Evolutionary conservation across 2,329 filamentous ascomycete species (phyloP).

Genomic region (Fusarium algeriense): DNA sequence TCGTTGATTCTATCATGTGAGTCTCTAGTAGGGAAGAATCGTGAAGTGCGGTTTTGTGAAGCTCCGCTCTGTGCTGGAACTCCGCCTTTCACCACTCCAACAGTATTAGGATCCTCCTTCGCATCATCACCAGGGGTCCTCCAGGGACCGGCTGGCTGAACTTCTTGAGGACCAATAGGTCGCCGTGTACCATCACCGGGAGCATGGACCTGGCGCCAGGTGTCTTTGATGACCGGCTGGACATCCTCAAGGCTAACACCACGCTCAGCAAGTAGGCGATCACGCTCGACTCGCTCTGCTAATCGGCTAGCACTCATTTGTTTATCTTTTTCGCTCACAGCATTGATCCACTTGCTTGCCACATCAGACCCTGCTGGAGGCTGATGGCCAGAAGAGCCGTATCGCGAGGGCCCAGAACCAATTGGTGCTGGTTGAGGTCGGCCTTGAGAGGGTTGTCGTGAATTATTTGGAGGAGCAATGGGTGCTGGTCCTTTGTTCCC

Average conservation of each 20-base stretch:
- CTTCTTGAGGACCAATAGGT: conserved; percentile 41
- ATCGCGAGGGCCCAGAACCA: conserved; percentile 50
- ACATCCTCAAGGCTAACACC: conserved; percentile 59
- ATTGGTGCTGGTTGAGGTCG: conserved; percentile 50
- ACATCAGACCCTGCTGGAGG: conserved; percentile 50
- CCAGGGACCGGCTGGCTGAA: conserved; percentile 49
- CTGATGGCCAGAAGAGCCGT: conserved; percentile 47
- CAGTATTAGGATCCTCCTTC: conserved; percentile 43
- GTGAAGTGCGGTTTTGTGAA: conserved; percentile 65
- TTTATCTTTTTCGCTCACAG: conserved; percentile 62
- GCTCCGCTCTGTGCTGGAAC: conserved; percentile 50
- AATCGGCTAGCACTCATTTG: conserved; percentile 56
- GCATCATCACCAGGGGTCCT: conserved; percentile 49
- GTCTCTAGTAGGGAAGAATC: conserved; percentile 72
- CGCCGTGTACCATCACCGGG: conserved; percentile 54
- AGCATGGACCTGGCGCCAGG: conserved; percentile 62
- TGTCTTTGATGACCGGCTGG: conserved; percentile 65
- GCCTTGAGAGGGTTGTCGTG: conserved; percentile 44
- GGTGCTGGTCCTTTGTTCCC: conserved; percentile 59
- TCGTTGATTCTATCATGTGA: conserved; percentile 56
- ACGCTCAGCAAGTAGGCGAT: conserved; percentile 59
- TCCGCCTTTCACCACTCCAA: conserved; percentile 48
- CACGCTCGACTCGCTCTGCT: conserved; percentile 56
- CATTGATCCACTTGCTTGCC: conserved; percentile 58
- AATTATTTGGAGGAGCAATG: conserved; percentile 54